Percentiles rank a stretch among this genome's conserved stretches.
phyloP scores from a whole-genome alignment of 768 basidiomycete genomes.

The Tylopilus sp. region DNA sequence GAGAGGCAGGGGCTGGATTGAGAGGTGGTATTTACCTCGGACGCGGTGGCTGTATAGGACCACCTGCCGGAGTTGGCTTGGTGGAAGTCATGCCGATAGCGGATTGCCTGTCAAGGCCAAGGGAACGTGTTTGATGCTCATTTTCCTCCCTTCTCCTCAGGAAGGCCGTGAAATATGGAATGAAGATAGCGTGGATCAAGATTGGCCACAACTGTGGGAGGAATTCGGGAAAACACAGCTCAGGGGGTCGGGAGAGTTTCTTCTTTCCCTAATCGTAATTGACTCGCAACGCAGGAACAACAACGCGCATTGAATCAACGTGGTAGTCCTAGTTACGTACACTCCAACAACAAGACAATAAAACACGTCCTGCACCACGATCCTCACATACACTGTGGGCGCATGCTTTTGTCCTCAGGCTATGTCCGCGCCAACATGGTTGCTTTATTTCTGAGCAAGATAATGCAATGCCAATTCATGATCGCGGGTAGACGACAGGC shows the following conservation, averaged over 20 bases:
- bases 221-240: neutral
- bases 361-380: neutral
- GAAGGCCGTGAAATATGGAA: constrained; percentile 27
- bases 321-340: constrained; percentile 29
- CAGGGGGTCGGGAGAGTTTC: constrained; percentile 17
- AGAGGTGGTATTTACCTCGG: constrained; percentile 30
- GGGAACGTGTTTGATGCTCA: constrained; percentile 33
- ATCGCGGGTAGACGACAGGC: constrained; percentile 7
- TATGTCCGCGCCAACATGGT: no score
- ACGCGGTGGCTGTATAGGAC: constrained; percentile 31
- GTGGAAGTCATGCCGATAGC: constrained; percentile 18
- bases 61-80: constrained; percentile 31
- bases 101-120: constrained; percentile 30
- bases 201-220: constrained; percentile 22
- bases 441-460: neutral
- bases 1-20: constrained; percentile 5
- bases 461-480: constrained; percentile 7
- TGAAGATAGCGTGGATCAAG: constrained; percentile 30
- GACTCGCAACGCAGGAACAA: constrained; percentile 2
- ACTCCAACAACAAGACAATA: constrained; percentile 17
- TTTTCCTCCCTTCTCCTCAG: constrained; percentile 16
- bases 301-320: constrained; percentile 25
- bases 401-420: neutral
- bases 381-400: constrained; percentile 19
- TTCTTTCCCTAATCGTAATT: neutral